phyloP scores from a whole-genome alignment of 2,329 filamentous ascomycete genomes.

The Alternaria gansuensis region DNA sequence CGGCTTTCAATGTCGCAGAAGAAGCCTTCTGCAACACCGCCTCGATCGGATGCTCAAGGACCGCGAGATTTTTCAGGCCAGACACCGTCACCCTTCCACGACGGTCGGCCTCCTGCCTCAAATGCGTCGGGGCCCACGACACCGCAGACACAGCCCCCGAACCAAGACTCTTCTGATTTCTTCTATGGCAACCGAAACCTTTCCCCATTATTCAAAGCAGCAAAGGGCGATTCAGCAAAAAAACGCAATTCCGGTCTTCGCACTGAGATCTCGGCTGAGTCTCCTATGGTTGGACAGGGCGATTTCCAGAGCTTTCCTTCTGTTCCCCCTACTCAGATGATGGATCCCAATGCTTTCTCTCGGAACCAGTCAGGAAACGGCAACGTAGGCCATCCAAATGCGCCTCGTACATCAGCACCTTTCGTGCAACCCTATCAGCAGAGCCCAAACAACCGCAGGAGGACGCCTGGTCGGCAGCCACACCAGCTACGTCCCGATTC shows the following conservation, averaged over 20 bases:
- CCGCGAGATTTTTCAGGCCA: constrained; percentile 39
- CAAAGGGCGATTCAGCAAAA: constrained; percentile 54
- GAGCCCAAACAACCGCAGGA: constrained; percentile 36
- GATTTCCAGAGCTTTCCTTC: constrained; percentile 39
- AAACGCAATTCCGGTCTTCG: constrained; percentile 56
- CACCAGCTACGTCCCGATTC: constrained; percentile 39
- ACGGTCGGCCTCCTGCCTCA: constrained; percentile 42
- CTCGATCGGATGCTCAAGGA: constrained; percentile 32
- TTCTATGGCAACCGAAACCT: constrained; percentile 59
- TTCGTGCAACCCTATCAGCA: constrained; percentile 39
- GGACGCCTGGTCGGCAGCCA: constrained; percentile 35
- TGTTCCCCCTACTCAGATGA: constrained; percentile 25
- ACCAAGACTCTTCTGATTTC: constrained; percentile 40
- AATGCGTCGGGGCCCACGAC: constrained; percentile 49
- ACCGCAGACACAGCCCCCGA: constrained; percentile 41
- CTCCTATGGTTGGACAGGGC: constrained; percentile 37
- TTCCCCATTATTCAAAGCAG: constrained; percentile 60
- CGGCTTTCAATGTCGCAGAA: constrained; percentile 51
- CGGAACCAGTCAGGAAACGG: constrained; percentile 30
- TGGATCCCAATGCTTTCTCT: constrained; percentile 34
- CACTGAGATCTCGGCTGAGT: constrained; percentile 53
- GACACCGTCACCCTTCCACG: constrained; percentile 55
- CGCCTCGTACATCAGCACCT: constrained; percentile 40
- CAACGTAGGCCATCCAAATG: constrained; percentile 23
- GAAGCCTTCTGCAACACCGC: constrained; percentile 38